Evolutionary conservation across 495 filamentous ascomycete genomes (phyloP).

Genomic region (Penicillium samsonianum): DNA sequence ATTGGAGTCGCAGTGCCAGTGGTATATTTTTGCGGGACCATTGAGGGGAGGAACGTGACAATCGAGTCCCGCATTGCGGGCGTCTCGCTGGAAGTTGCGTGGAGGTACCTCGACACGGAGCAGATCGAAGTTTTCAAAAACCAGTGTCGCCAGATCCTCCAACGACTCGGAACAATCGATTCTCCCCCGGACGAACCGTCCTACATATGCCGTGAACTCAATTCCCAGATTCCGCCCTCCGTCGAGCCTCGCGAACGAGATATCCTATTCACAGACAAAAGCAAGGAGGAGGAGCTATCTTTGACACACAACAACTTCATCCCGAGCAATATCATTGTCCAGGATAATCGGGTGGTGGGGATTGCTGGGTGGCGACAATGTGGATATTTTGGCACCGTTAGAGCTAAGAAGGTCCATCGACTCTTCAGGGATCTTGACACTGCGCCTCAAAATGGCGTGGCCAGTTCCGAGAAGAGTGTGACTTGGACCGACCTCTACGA

Average conservation of each 20-base stretch:
- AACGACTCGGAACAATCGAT: constrained; percentile 31
- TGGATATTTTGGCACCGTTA: constrained; percentile 44
- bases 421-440: constrained; percentile 31
- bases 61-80: constrained; percentile 47
- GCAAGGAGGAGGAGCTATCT: constrained; percentile 28
- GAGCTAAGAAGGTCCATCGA: constrained; percentile 37
- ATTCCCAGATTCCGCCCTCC: constrained; percentile 33
- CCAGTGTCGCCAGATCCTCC: constrained; percentile 40
- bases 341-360: constrained; percentile 41
- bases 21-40: constrained; percentile 42
- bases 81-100: constrained; percentile 46
- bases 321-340: constrained; percentile 43
- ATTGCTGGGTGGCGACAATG: constrained; percentile 45
- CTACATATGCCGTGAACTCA: constrained; percentile 42
- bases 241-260: constrained; percentile 29
- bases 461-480: constrained; percentile 8
- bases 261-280: constrained; percentile 36
- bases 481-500: constrained; percentile 45
- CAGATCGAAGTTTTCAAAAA: constrained; percentile 39
- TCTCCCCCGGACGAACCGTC: constrained; percentile 33
- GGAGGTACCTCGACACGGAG: constrained; percentile 38
- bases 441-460: constrained; percentile 12
- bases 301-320: constrained; percentile 44
- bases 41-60: constrained; percentile 45
- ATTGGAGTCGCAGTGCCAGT: constrained; percentile 41